Conservation (phyloP, 768 basidiomycete species). For the Suillus lakei region DNA sequence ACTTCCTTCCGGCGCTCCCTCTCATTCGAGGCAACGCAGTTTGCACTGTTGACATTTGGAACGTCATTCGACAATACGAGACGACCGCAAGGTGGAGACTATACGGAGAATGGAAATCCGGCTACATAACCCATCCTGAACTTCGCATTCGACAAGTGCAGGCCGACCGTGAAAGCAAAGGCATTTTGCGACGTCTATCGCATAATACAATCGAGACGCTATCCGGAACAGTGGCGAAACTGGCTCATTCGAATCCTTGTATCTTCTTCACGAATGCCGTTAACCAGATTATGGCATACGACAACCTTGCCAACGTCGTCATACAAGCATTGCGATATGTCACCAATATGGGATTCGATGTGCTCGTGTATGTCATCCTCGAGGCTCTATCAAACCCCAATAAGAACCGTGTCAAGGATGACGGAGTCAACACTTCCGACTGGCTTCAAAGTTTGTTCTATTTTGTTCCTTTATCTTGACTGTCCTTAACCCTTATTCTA, state of each 20-base stretch:
- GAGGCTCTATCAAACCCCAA: conserved; percentile 85
- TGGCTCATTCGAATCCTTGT: conserved; percentile 93
- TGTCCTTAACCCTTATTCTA: conserved; percentile 37
- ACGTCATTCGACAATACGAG: conserved; percentile 79
- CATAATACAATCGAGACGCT: conserved; percentile 83
- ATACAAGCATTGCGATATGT: conserved; percentile 89
- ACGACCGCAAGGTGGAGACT: conserved; percentile 84
- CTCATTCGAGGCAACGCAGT: conserved; percentile 86
- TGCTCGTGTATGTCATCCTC: conserved; percentile 84
- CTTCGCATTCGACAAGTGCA: conserved; percentile 80
- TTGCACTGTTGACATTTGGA: conserved; percentile 92
- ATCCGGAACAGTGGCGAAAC: conserved; percentile 87
- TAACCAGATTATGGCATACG: conserved; percentile 94
- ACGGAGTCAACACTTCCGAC: conserved; percentile 87
- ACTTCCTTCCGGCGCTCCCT: conserved; percentile 86
- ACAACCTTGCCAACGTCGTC: conserved; percentile 89
- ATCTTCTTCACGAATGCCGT: conserved; percentile 90
- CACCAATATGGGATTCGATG: conserved; percentile 93
- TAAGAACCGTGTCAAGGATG: conserved; percentile 85
- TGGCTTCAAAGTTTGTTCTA: conserved; percentile 86
- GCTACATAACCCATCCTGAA: conserved; percentile 78
- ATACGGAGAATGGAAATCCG: conserved; percentile 93
- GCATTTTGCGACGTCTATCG: conserved; percentile 85
- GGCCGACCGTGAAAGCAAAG: conserved; percentile 87
- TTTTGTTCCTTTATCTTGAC: conserved; percentile 9